phyloP scores from a whole-genome alignment of 2,329 filamentous ascomycete species.

The Pseudogymnoascus sp. region DNA sequence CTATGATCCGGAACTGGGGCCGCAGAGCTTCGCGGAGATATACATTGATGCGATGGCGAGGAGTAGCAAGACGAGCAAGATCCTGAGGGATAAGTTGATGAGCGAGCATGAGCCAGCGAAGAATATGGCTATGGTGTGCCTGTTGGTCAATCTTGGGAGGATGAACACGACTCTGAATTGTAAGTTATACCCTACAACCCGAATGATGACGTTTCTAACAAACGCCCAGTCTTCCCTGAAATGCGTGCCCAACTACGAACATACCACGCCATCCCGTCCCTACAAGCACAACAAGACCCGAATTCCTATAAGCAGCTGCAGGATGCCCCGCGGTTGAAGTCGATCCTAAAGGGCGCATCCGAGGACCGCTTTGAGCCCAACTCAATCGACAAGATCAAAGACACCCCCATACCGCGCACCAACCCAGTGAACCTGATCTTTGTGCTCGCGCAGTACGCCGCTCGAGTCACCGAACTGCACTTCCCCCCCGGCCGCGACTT shows the following conservation, averaged over 20 bases:
- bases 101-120: constrained; percentile 87
- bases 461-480: constrained; percentile 87
- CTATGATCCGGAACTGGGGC: constrained; percentile 60
- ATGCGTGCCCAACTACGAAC: constrained; percentile 97
- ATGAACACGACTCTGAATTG: constrained; percentile 99
- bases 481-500: constrained; percentile 83
- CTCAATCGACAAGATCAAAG: constrained; percentile 75
- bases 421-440: constrained; percentile 98
- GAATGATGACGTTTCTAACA: constrained; percentile 22
- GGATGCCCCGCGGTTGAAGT: constrained; percentile 91
- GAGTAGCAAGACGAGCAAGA: constrained; percentile 98
- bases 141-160: constrained; percentile 91
- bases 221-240: constrained; percentile 78
- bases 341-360: constrained; percentile 91
- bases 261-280: constrained; percentile 93
- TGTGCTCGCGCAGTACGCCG: constrained; percentile 80
- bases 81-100: constrained; percentile 90
- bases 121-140: constrained; percentile 98
- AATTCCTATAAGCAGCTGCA: constrained; percentile 97
- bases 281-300: constrained; percentile 90
- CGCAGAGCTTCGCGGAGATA: constrained; percentile 83
- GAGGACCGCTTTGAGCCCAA: constrained; percentile 79
- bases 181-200: constrained; percentile 37
- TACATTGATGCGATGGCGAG: constrained; percentile 98
- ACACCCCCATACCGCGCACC: constrained; percentile 64